Conservation (phyloP, 2,329 filamentous ascomycete species). For the Pyricularia sp. region DNA sequence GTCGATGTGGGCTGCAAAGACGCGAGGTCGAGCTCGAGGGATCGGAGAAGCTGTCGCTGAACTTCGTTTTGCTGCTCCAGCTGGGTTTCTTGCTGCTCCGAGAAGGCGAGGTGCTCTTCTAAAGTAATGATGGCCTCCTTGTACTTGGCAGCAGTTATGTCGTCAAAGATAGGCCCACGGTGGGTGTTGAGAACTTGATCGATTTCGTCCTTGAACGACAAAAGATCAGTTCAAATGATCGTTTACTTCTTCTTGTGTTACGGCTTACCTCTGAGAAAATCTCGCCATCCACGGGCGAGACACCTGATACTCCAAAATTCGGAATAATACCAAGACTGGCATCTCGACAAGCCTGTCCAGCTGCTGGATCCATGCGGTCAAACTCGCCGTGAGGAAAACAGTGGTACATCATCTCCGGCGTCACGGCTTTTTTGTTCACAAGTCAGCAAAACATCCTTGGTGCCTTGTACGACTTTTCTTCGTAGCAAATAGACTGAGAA, state of each 20-base stretch:
- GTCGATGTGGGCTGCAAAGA: neutral
- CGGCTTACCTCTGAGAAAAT: neutral
- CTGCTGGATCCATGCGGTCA: conserved; percentile 18
- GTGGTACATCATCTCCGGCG: conserved; percentile 6
- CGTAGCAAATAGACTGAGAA: neutral
- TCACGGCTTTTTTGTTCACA: conserved; percentile 12
- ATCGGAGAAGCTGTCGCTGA: neutral
- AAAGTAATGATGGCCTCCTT: conserved; percentile 4
- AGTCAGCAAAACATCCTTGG: neutral
- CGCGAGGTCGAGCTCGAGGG: neutral
- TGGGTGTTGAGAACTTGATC: conserved; percentile 8
- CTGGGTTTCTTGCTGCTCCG: neutral
- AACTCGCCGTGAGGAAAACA: conserved; percentile 14
- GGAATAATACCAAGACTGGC: conserved; percentile 9
- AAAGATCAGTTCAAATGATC: neutral
- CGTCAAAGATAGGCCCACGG: conserved; percentile 4
- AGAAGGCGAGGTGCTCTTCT: conserved; percentile 1
- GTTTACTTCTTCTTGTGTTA: neutral
- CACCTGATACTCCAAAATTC: conserved; percentile 4
- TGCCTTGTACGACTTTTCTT: neutral
- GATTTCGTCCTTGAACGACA: conserved; percentile 5
- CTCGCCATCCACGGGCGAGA: conserved; percentile 1
- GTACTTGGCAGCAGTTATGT: conserved; percentile 4
- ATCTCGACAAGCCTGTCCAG: conserved; percentile 11
- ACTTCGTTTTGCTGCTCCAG: conserved; percentile 2